These are phyloP conservation scores for Torulaspora gathmanii DNA, from an alignment of 805 yeast genomes.

Conservation along the genomic window DNA sequence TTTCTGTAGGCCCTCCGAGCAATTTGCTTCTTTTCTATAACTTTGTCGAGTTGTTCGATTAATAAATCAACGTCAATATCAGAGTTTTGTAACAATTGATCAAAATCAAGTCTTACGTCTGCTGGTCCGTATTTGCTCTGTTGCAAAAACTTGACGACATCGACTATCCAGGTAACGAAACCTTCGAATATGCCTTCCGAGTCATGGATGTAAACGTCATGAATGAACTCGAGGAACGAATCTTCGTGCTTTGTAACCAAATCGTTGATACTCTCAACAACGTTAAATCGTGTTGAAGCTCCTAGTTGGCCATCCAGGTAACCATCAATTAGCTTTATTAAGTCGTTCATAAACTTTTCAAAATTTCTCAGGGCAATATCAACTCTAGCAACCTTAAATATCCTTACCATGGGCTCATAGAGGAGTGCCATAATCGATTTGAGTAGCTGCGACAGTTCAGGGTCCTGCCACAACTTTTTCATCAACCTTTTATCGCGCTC, in stretches of 20 bases:
- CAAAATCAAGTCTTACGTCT: conserved; percentile 45
- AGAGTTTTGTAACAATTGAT: conserved; percentile 30
- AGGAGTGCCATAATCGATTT: conserved; percentile 68
- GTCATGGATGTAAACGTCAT: conserved; percentile 78
- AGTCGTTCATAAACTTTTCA: conserved; percentile 61
- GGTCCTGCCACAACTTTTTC: conserved; percentile 79
- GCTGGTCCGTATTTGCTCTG: conserved; percentile 47
- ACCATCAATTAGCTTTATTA: conserved; percentile 54
- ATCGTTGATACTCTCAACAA: conserved; percentile 50
- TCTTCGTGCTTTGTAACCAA: conserved; percentile 70
- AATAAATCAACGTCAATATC: conserved; percentile 32
- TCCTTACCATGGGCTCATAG: conserved; percentile 66
- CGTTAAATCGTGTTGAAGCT: conserved; percentile 59
- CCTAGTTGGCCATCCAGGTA: conserved; percentile 39
- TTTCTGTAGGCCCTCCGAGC: conserved; percentile 35
- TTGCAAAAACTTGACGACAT: conserved; percentile 58
- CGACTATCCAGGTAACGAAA: conserved; percentile 68
- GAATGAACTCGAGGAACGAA: conserved; percentile 68
- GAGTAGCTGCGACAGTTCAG: conserved; percentile 68
- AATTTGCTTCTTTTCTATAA: conserved; percentile 36
- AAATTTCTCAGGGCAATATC: conserved; percentile 61
- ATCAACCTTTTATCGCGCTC: conserved; percentile 71
- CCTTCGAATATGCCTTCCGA: conserved; percentile 64
- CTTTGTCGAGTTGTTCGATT: conserved; percentile 38
- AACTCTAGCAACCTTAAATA: conserved; percentile 63